phyloP scores from a whole-genome alignment of 371 early-diverging fungal genomes.

The Agmasoma carcini region DNA sequence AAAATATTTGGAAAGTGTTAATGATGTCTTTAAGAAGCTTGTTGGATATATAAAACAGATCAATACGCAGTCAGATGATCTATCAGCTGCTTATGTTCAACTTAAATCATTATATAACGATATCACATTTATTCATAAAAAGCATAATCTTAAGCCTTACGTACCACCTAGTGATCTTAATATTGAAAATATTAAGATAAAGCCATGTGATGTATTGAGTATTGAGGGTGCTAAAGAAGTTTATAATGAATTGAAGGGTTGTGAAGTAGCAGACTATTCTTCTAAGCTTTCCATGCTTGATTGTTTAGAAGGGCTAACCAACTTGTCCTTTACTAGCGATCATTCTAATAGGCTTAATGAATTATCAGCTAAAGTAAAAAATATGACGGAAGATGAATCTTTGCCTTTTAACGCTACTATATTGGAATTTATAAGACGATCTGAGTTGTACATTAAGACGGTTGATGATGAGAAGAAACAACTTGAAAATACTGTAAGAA shows the following conservation, averaged over 20 bases:
- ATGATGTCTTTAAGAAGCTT: conserved; percentile 5
- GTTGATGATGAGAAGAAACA: too few species aligned
- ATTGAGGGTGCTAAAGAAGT: not conserved
- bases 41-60: not conserved
- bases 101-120: conserved; percentile 10
- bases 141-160: conserved; percentile 24
- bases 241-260: not conserved
- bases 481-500: too few species aligned
- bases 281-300: not conserved
- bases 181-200: conserved; percentile 10
- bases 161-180: conserved; percentile 23
- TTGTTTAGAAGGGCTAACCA: not conserved
- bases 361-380: not conserved
- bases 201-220: not conserved
- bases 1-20: conserved; percentile 5
- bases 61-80: not conserved
- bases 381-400: not conserved
- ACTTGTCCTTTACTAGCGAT: not conserved
- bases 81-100: conserved; percentile 4
- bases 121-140: conserved; percentile 20
- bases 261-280: not conserved
- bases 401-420: too few species aligned
- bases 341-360: not conserved
- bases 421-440: too few species aligned
- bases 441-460: too few species aligned